Conservation (phyloP, 306 rosid genomes). For the Pueraria montana region DNA sequence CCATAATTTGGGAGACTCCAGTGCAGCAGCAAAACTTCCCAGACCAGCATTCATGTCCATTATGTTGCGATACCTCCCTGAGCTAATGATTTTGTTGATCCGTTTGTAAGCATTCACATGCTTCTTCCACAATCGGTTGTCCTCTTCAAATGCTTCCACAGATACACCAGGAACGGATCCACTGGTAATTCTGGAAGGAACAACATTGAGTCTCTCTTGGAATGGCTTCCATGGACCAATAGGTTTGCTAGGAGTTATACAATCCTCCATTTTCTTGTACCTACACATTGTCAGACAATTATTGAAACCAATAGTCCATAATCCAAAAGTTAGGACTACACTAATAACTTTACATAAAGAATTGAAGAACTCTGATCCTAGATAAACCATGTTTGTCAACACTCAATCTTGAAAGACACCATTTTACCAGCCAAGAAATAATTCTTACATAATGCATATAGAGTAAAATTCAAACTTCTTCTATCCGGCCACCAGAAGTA, state of each 20-base stretch:
- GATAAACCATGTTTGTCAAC: slow-evolving; percentile 8
- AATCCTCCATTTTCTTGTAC: slow-evolving; percentile 81
- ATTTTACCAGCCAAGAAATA: slow-evolving; percentile 27
- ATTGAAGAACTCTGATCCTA: slow-evolving; percentile 10
- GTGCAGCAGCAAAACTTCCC: slow-evolving; percentile 90
- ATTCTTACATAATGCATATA: slow-evolving; percentile 27
- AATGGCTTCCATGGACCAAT: slow-evolving; percentile 67
- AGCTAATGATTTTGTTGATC: slow-evolving; percentile 67
- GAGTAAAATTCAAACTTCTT: slow-evolving; percentile 42
- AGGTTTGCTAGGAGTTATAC: slow-evolving; percentile 63
- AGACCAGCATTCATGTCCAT: slow-evolving; percentile 95
- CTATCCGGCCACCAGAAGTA: slow-evolving; percentile 4
- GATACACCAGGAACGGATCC: slow-evolving; percentile 68
- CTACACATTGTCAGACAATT: slow-evolving; percentile 49
- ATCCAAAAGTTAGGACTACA: background rate
- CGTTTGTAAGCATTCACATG: slow-evolving; percentile 83
- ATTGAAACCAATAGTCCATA: slow-evolving; percentile 39
- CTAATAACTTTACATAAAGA: slow-evolving; percentile 20
- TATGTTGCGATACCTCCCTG: slow-evolving; percentile 78
- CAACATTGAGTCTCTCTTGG: slow-evolving; percentile 71
- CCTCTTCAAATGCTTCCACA: slow-evolving; percentile 61
- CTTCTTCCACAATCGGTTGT: slow-evolving; percentile 76
- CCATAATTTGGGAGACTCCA: slow-evolving; percentile 83
- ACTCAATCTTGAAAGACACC: slow-evolving; percentile 26
- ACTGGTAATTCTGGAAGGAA: slow-evolving; percentile 70